Conservation (phyloP, 495 filamentous ascomycete species). For the Aspergillus biplanus region DNA sequence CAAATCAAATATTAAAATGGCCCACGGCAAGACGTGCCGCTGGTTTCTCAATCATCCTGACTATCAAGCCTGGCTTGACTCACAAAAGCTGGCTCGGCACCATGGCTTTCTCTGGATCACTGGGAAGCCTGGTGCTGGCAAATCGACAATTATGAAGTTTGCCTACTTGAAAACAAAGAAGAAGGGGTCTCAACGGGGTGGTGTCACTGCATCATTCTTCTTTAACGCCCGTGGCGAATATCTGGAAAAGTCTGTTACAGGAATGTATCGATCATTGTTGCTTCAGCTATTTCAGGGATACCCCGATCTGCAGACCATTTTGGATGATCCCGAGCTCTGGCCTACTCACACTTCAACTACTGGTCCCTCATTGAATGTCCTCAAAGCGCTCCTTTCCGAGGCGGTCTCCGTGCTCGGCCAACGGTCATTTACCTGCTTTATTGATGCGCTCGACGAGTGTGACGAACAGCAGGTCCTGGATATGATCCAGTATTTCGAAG, state of each 20-base stretch:
- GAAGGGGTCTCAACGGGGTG: constrained; percentile 6
- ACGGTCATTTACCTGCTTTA: constrained; percentile 32
- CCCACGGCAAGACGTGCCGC: constrained; percentile 45
- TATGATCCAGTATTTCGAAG: constrained; percentile 45
- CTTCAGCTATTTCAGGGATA: constrained; percentile 35
- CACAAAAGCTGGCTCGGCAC: constrained; percentile 36
- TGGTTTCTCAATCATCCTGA: constrained; percentile 49
- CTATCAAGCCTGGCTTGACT: constrained; percentile 54
- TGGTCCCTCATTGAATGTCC: constrained; percentile 23
- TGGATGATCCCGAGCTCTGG: constrained; percentile 26
- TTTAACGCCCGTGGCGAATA: constrained; percentile 53
- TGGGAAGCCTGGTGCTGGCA: constrained; percentile 60
- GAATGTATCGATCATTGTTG: constrained; percentile 60
- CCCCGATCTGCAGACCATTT: constrained; percentile 30
- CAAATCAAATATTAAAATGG: constrained; percentile 27
- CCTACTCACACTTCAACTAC: neutral
- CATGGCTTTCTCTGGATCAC: constrained; percentile 61
- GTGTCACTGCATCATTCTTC: constrained; percentile 50
- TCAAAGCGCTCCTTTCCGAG: constrained; percentile 26
- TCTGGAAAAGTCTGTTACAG: constrained; percentile 53
- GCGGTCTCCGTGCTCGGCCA: constrained; percentile 29
- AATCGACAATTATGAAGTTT: constrained; percentile 58
- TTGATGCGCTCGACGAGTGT: constrained; percentile 50
- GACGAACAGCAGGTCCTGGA: constrained; percentile 39
- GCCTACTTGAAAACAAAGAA: constrained; percentile 29